A percentile compares a stretch with the other conserved stretches of the same genome.
Evolutionary conservation across 148 eudicot genomes (phyloP).

Genomic region (Silene uniflora): DNA sequence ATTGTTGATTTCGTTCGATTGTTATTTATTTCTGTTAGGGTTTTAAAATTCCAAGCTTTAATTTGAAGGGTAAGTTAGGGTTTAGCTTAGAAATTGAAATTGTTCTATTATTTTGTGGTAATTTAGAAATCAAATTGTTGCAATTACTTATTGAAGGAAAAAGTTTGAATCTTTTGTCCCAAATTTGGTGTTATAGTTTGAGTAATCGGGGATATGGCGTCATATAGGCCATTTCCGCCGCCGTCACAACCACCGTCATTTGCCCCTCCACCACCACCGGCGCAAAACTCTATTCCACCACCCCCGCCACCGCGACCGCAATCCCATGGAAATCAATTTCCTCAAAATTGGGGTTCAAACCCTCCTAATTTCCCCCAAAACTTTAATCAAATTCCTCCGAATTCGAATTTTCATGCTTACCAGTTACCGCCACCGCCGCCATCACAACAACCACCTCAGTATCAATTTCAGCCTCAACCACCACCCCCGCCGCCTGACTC

Average conservation of each 20-base stretch:
- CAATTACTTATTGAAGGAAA: not conserved
- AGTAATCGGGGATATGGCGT: slow-evolving; percentile 46
- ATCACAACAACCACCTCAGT: slow-evolving; percentile 51
- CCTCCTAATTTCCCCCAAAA: slow-evolving; percentile 39
- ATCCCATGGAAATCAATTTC: slow-evolving; percentile 44
- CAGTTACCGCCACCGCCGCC: slow-evolving; percentile 43
- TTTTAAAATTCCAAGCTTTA: not conserved
- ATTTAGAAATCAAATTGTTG: slow-evolving; percentile 2
- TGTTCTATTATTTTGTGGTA: not conserved
- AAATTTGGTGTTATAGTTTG: slow-evolving; percentile 4
- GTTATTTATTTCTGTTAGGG: not conserved
- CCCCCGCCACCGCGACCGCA: slow-evolving; percentile 40
- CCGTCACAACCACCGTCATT: slow-evolving; percentile 44
- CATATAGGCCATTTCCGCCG: slow-evolving; percentile 83
- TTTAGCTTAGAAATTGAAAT: not conserved
- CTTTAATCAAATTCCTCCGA: slow-evolving; percentile 36
- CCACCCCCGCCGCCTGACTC: slow-evolving; percentile 82
- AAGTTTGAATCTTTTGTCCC: not conserved
- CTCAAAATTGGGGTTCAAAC: slow-evolving; percentile 70
- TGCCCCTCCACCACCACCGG: slow-evolving; percentile 42
- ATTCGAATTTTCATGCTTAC: slow-evolving; percentile 40
- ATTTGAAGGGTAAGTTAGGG: not conserved
- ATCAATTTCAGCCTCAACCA: slow-evolving; percentile 55
- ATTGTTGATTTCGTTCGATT: not conserved
- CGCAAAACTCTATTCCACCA: slow-evolving; percentile 46